A percentile compares a stretch with the other conserved stretches of the same genome.
Evolutionary conservation across 2,329 filamentous ascomycete genomes (phyloP).

Genomic region (Beauveria asiatica): DNA sequence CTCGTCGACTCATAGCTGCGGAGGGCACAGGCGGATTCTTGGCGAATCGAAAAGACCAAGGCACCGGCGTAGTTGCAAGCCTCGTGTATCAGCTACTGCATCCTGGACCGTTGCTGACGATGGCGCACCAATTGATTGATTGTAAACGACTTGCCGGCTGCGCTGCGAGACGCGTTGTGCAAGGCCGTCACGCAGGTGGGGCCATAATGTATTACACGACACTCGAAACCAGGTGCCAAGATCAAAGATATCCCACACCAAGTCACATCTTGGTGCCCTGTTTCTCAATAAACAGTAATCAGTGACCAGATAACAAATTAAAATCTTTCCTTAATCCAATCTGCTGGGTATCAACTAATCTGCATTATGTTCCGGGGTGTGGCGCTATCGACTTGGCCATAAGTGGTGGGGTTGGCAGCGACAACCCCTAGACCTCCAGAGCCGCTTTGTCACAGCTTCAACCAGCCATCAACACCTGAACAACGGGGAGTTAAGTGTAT

Average conservation of each 20-base stretch:
- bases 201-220: not conserved
- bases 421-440: slow-evolving; percentile 2
- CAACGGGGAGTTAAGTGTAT: not conserved
- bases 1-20: slow-evolving; percentile 3
- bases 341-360: not conserved
- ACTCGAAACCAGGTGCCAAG: not conserved
- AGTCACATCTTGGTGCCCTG: too few species aligned
- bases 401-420: slow-evolving; percentile 4
- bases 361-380: too few species aligned
- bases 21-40: too few species aligned
- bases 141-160: not conserved
- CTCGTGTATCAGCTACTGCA: not conserved
- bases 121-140: not conserved
- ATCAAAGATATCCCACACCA: too few species aligned
- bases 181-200: not conserved
- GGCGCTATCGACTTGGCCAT: not conserved
- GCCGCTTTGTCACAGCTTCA: not conserved
- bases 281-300: too few species aligned
- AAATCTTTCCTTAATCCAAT: too few species aligned
- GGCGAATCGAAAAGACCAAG: not conserved
- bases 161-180: slow-evolving; percentile 1
- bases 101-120: not conserved
- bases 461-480: not conserved
- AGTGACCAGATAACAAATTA: too few species aligned
- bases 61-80: not conserved